Evolutionary conservation across 352 stramenopile species (phyloP), one percentile per base, ranked within the genome.

Genomic region (Phytophthora lateralis): DNA sequence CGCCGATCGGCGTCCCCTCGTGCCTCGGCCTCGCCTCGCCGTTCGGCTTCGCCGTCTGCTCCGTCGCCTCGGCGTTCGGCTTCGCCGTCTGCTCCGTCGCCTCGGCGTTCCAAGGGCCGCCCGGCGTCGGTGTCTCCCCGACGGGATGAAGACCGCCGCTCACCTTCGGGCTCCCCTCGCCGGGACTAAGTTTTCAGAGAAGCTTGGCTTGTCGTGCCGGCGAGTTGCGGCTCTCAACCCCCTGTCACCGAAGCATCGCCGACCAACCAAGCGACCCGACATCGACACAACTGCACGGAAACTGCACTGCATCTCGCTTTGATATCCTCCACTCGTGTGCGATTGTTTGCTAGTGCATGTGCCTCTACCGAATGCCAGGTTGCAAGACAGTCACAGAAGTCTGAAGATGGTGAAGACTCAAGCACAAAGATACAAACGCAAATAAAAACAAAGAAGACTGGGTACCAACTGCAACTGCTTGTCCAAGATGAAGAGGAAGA

Each of bases 151-250:
- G 63, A 58, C 44, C 64, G 70, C 37, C 78, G 75, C n/a, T 91
- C 80, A 55, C 82, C 82, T 8, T 88, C 75, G 21, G 75, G 74
- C 24, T 88, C 77, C 9, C 79, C 82, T 7, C 73, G 65, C 41
- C 71, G 68, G 29, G 76, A 89, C 54, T 82, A 80, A 47, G 56
- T 32, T 42, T 30, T 21, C 37, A 65, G 35, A 41, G 34, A 48
- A 24, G 46, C 46, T 51, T 62, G 44, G 46, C 20, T 46, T 53
- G 24, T 43, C 24, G 42, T 71, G 37, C 6, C 29, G 42, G 47
- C 45, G 34, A 49, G 18, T 50, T 38, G 45, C 34, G 47, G 38
- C 48, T 45, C 37, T 42, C 18, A 52, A 52, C 20, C 17, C 20
- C 17, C 42, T 53, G 41, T 59, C 41, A 62, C 39, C 49, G 49